phyloP scores from a whole-genome alignment of 2,329 filamentous ascomycete species.

The Aureobasidium pullulans region DNA sequence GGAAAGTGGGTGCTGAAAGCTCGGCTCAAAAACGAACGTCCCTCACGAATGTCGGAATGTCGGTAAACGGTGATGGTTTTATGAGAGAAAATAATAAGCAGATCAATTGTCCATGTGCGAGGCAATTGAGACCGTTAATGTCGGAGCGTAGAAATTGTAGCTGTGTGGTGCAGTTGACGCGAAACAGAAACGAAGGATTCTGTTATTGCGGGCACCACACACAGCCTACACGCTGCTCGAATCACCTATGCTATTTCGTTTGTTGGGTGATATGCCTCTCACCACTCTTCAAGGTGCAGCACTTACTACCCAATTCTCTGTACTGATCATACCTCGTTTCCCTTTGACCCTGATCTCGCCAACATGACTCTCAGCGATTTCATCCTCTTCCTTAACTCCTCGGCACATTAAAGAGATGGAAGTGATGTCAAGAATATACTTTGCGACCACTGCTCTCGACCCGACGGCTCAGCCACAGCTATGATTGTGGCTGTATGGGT shows the following conservation, averaged over 20 bases:
- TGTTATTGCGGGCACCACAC: not conserved
- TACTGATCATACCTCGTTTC: not conserved
- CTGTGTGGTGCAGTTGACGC: not conserved
- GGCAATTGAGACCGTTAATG: not conserved
- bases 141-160: not conserved
- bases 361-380: not conserved
- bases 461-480: not conserved
- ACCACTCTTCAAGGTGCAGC: not conserved
- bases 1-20: not conserved
- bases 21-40: not conserved
- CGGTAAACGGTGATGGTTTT: not conserved
- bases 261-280: not conserved
- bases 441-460: not conserved
- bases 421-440: constrained; percentile 3
- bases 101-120: not conserved
- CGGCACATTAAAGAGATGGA: not conserved
- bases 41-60: not conserved
- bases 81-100: not conserved
- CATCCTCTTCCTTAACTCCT: not conserved
- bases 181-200: not conserved
- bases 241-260: not conserved
- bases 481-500: not conserved
- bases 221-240: not conserved
- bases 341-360: not conserved
- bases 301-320: not conserved